These are phyloP conservation scores for Penicillium sp. DNA, from an alignment of 2,329 filamentous ascomycete genomes.

Conservation along the genomic window DNA sequence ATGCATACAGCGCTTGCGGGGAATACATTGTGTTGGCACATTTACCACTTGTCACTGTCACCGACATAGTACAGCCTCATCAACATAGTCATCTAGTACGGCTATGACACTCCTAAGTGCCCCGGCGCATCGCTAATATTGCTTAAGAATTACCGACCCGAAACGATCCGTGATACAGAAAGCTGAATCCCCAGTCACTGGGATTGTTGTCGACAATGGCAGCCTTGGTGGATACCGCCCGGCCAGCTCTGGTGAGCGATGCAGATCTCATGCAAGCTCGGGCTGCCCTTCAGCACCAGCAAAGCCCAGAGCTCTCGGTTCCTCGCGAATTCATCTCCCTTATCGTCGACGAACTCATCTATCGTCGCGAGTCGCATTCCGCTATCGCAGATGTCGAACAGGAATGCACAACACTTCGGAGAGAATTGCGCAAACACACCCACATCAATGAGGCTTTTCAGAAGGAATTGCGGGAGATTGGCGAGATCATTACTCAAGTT, in stretches of 20 bases:
- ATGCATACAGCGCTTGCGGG: constrained; percentile 1
- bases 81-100: neutral
- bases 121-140: neutral
- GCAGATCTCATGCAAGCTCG: constrained; percentile 26
- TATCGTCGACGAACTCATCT: constrained; percentile 26
- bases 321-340: constrained; percentile 25
- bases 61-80: neutral
- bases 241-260: constrained; percentile 20
- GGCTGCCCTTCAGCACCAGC: constrained; percentile 24
- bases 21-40: neutral
- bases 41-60: neutral
- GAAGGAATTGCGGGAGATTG: constrained; percentile 28
- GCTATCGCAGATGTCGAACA: constrained; percentile 22
- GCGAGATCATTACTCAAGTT: constrained; percentile 30
- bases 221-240: constrained; percentile 16
- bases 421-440: constrained; percentile 26
- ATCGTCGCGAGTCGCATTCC: constrained; percentile 23
- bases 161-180: too few relatives aligned
- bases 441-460: constrained; percentile 31
- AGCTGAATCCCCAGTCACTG: neutral
- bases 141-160: neutral
- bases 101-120: neutral
- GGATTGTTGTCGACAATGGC: constrained; percentile 13
- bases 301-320: constrained; percentile 21
- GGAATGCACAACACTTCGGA: constrained; percentile 22